Evolutionary conservation across 148 eudicot species (phyloP), one percentile per base, ranked within the genome.

Genomic region (Spergularia marina): DNA sequence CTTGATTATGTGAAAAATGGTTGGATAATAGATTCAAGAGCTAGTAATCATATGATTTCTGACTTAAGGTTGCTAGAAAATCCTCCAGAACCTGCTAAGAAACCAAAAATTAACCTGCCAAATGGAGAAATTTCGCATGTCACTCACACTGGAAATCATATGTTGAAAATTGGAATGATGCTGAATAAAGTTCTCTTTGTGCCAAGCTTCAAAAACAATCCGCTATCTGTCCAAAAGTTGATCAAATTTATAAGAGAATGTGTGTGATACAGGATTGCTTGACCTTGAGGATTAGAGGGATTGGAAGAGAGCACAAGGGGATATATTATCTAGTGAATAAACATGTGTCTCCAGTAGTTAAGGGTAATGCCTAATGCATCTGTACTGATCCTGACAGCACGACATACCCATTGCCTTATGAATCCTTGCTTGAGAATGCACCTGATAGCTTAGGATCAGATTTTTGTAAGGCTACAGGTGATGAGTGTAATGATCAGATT

Each of bases 21-120:
- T 0, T 73, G 41, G 76, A 74, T 74, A 0, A 61, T 74, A 0
- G 58, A 74, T 17, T 21, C 68, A 8, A 47, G 76, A 0, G 76
- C 76, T 0, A 10, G 55, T 1, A 11, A 73, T 6, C 76, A 73
- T 9, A 73, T 73, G 76, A 72, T 30, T 6, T 39, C 0, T 25
- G 47, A 17, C 0, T 2, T 71, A 0, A 30, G 17, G 0, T 1
- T 3, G 0, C 17, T 16, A 1, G 10, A 2, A 36, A 16, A 1
- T 0, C 9, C 5, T 10, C 10, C 0, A 0, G 12, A n/a, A 6
- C 30, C 51, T 4, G 49, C 12, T 7, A 18, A 20, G 4, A 5
- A n/a, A 7, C 41, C 10, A 7, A 70, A 7, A n/a, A 52, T 53
- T 3, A 70, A 30, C 23, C 40, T 53, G 0, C 59, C 59, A 0